Base-by-base conservation (phyloP, 352 stramenopile species). In the Phytopythium oedochilum region DNA sequence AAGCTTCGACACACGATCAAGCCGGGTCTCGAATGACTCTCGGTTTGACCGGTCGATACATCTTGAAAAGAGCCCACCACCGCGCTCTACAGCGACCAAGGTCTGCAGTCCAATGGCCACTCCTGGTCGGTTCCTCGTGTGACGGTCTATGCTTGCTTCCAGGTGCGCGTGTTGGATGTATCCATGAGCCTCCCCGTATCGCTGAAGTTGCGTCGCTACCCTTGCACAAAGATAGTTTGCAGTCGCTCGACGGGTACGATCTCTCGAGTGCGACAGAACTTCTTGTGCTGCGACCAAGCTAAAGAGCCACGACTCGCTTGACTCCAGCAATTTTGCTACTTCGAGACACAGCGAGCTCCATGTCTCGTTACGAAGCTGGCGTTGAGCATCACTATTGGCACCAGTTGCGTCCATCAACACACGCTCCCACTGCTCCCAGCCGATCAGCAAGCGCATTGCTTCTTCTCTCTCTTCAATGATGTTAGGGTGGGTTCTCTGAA, bases 1-100 rank as follows among this genome's bases (percentile, higher is more conserved):
- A 6, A 89, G 72, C 48, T 88, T 89, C 17, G 66, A 46, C 0
- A 85, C 42, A 3, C 73, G 74, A 29, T 75, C 68, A 0, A 88
- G 61, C 12, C 66, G 72, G 15, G 31, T 57, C 9, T 46, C 39
- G 42, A 88, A 89, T 2, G 70, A 23, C 26, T 88, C 73, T 11
- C 51, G 36, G 15, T 61, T 74, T 0, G 71, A 73, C 2, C 72
- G 40, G n/a, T 53, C 59, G 14, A 70, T 46, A 26, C n/a, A n/a
- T n/a, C 73, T 70, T 3, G 49, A 59, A 14, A 62, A 71, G 6
- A 76, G 49, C 2, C 67, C 74, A n/a, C 63, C 47, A n/a, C 29
- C n/a, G 12, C 11, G 66, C n/a, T 69, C 38, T 10, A 87, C 57
- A 25, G 75, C 67, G 6, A 44, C 36, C 20, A 83, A 53, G 32